A percentile compares a stretch with the other conserved stretches of the same genome.
Evolutionary conservation across 441 rosid genomes (phyloP).

Genomic region (Pelargonium australe): DNA sequence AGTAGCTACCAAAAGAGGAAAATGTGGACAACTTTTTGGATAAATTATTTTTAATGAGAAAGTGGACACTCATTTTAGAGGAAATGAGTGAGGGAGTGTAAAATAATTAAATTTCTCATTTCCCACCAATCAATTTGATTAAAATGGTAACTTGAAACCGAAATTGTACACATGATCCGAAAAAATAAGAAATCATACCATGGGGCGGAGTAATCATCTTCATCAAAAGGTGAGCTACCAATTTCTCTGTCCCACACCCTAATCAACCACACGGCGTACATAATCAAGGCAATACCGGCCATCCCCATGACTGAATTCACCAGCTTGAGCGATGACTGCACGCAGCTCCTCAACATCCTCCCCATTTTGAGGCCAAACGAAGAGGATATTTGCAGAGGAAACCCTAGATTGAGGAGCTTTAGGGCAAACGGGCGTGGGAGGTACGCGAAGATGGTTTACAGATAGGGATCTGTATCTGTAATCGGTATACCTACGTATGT

Average conservation of each 20-base stretch:
- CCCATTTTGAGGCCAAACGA: conserved; percentile 34
- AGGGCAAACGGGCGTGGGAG: conserved; percentile 11
- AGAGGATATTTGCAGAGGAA: not conserved
- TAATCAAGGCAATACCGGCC: conserved; percentile 66
- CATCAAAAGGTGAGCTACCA: conserved; percentile 43
- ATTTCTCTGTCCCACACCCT: conserved; percentile 62
- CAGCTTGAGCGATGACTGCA: conserved; percentile 67
- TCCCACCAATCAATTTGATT: conserved; percentile 3
- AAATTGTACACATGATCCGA: not conserved
- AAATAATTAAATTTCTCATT: not conserved
- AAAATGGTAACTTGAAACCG: not conserved
- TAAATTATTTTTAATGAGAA: too few relatives aligned
- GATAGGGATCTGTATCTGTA: not conserved
- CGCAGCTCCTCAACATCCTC: conserved; percentile 54
- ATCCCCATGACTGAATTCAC: conserved; percentile 67
- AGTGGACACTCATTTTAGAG: too few relatives aligned
- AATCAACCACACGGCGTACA: conserved; percentile 66
- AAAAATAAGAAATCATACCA: conserved; percentile 37
- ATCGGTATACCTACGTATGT: not conserved
- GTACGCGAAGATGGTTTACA: not conserved
- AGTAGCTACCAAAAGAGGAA: too few relatives aligned
- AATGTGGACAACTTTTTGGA: too few relatives aligned
- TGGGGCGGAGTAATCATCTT: conserved; percentile 36
- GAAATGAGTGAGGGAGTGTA: too few relatives aligned
- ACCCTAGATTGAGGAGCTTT: conserved; percentile 14